Base-by-base conservation (phyloP, 148 eudicot species). In the Chenopodium album region DNA sequence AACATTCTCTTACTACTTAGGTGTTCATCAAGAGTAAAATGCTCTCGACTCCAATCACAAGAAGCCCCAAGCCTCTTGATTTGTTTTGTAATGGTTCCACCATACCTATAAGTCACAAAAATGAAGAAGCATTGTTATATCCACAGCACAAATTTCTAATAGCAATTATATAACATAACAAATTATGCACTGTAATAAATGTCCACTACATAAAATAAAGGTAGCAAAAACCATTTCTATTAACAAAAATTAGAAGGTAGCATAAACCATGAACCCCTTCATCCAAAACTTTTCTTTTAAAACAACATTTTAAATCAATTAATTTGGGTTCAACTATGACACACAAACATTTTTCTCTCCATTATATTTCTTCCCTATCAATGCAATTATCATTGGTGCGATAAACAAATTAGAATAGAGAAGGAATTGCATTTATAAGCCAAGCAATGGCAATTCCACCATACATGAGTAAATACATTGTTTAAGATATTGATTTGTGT, bases 1-100 rank as follows among this genome's bases (percentile, higher is more conserved):
- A 89, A 80, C 89, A 80, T 85, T 83, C 88, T 86, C 99, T 92
- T 96, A 96, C 99, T 93, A 85, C 99, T 96, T 89, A 96, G 99
- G 89, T 89, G 95, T 84, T 92, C 92, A 89, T 96, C 99, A 84
- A 96, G 95, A 83, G 99, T 96, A 84, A 96, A 96, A 87, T 83
- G 94, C 82, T 96, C 99, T 88, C 95, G 89, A 77, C 86, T 88
- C 99, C 99, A 96, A 84, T 96, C 99, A 85, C 99, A 96, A 81
- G 99, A 96, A 84, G 99, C 99, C 78, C 99, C 99, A 87, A 96
- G 98, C 86, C 99, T 92, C 90, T 87, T 96, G 44, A 96, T 96
- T 90, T 96, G 99, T 73, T 92, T 94, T 62, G 98, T 90, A 78
- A 96, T 96, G 77, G 99, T 89, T 88, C 98, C 98, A 73, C 99